These are phyloP conservation scores for Exophiala calicioides DNA, from an alignment of 2,329 filamentous ascomycete genomes.

Conservation along the genomic window DNA sequence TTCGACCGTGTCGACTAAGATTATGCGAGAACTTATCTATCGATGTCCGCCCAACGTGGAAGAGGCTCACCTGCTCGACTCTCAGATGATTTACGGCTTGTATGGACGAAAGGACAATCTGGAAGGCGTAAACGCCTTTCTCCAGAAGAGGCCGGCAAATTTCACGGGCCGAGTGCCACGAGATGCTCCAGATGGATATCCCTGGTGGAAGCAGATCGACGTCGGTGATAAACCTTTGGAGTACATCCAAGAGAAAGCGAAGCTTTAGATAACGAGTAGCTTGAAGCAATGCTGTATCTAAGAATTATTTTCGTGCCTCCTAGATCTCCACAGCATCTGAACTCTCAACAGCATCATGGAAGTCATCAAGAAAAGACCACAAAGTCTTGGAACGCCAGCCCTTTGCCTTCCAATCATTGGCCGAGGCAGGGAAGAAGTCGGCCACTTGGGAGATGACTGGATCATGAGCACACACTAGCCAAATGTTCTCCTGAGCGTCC, in stretches of 20 bases:
- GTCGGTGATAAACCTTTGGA: slow-evolving; percentile 31
- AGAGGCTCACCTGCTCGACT: slow-evolving; percentile 68
- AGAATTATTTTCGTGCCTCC: not conserved
- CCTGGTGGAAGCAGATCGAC: slow-evolving; percentile 66
- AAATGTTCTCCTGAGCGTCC: slow-evolving; percentile 33
- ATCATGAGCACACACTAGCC: slow-evolving; percentile 35
- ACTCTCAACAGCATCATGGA: slow-evolving; percentile 5
- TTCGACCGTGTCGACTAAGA: slow-evolving; percentile 45
- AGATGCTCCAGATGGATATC: slow-evolving; percentile 62
- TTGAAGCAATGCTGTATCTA: not conserved
- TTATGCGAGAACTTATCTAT: slow-evolving; percentile 23
- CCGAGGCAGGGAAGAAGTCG: slow-evolving; percentile 30
- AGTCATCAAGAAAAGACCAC: slow-evolving; percentile 19
- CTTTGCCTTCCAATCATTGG: slow-evolving; percentile 34
- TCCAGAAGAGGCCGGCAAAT: slow-evolving; percentile 65
- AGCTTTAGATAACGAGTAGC: too few relatives aligned
- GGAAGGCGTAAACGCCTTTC: slow-evolving; percentile 67
- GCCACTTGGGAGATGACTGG: slow-evolving; percentile 27
- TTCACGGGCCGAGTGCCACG: slow-evolving; percentile 63
- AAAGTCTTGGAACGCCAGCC: slow-evolving; percentile 27
- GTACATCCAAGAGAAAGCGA: slow-evolving; percentile 7
- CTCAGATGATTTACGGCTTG: slow-evolving; percentile 39
- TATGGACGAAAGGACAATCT: slow-evolving; percentile 56
- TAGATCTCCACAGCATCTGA: not conserved
- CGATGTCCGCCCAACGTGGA: slow-evolving; percentile 53